Conservation (phyloP, 108 stramenopile genomes). For the Pseudonitzschia pungens region DNA sequence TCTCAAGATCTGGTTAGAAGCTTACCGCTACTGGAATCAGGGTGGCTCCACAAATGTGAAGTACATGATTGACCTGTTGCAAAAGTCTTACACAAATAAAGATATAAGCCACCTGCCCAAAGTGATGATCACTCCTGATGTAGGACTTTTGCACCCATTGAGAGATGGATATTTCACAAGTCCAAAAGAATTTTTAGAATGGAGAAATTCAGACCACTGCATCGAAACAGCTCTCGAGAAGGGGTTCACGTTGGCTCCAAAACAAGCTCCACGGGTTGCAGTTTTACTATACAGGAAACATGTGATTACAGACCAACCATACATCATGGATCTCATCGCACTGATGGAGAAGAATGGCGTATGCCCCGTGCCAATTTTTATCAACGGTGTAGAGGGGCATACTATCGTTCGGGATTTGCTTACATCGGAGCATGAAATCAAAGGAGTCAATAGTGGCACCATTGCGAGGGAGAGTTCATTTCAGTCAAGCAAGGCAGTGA, state of each 20-base stretch:
- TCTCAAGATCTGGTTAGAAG: constrained; percentile 80
- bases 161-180: constrained; percentile 24
- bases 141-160: constrained; percentile 78
- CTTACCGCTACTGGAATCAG: constrained; percentile 88
- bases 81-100: background rate
- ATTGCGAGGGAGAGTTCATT: constrained; percentile 46
- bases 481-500: constrained; percentile 42
- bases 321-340: constrained; percentile 68
- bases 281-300: constrained; percentile 84
- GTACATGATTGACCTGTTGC: constrained; percentile 56
- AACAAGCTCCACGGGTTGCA: constrained; percentile 64
- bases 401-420: constrained; percentile 87
- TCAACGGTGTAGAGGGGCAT: constrained; percentile 90
- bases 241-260: constrained; percentile 44
- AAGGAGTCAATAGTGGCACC: constrained; percentile 33
- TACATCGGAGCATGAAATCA: constrained; percentile 61
- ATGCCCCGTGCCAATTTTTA: constrained; percentile 85
- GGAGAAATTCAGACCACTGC: constrained; percentile 58
- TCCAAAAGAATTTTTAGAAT: constrained; percentile 54
- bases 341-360: constrained; percentile 68
- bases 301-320: constrained; percentile 80
- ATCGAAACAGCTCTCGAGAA: constrained; percentile 29
- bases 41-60: constrained; percentile 64
- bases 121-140: constrained; percentile 69
- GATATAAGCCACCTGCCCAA: constrained; percentile 46